These are phyloP conservation scores for Kwoniella dendrophila DNA, from an alignment of 768 basidiomycete genomes.

Conservation along the genomic window DNA sequence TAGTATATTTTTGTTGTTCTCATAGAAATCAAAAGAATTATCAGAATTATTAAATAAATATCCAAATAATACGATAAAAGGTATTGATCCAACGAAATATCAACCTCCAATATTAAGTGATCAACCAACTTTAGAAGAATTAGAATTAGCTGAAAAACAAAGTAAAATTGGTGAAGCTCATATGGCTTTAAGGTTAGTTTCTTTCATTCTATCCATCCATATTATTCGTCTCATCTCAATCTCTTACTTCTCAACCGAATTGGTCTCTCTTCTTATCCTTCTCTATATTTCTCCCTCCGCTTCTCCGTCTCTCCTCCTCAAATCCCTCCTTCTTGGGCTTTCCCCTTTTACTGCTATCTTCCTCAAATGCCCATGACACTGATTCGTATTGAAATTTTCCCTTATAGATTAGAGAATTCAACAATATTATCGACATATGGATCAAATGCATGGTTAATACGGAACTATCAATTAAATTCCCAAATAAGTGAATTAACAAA, in stretches of 20 bases:
- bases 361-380: background rate
- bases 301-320: background rate
- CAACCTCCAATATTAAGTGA: slow-evolving; percentile 24
- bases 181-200: slow-evolving; percentile 50
- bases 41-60: slow-evolving; percentile 37
- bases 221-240: too few species aligned
- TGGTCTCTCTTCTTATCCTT: background rate
- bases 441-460: slow-evolving; percentile 85
- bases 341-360: background rate
- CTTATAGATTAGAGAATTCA: slow-evolving; percentile 75
- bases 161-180: slow-evolving; percentile 49
- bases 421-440: slow-evolving; percentile 82
- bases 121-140: slow-evolving; percentile 35
- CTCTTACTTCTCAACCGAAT: background rate
- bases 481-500: slow-evolving; percentile 69
- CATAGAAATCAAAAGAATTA: slow-evolving; percentile 46
- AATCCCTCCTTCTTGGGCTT: too few species aligned
- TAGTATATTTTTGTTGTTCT: background rate
- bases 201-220: background rate
- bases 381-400: background rate
- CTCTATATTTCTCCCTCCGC: background rate
- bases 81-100: slow-evolving; percentile 52
- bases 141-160: slow-evolving; percentile 42
- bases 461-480: slow-evolving; percentile 83
- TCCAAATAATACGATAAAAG: slow-evolving; percentile 35